Conservation (phyloP, 208 protist genomes). For the Wallacemonas sp. region DNA sequence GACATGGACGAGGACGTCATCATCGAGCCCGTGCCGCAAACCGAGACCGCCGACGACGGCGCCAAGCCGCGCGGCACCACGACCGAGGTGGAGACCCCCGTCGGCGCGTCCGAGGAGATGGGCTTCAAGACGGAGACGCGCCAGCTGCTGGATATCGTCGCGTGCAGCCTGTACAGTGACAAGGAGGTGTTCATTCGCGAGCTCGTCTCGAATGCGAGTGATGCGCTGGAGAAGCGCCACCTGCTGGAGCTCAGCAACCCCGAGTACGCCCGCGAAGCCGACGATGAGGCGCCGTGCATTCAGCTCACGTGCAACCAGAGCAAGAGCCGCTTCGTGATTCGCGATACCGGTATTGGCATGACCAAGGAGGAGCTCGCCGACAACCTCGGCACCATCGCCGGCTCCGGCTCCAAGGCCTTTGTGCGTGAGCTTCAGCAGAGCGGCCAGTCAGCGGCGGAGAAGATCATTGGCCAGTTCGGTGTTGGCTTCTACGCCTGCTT, state of each 20-base stretch:
- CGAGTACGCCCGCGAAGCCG: constrained; percentile 72
- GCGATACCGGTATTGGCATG: constrained; percentile 98
- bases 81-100: constrained; percentile 52
- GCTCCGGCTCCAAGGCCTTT: constrained; percentile 90
- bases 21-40: constrained; percentile 67
- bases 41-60: constrained; percentile 19
- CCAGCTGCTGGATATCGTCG: constrained; percentile 98
- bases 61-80: constrained; percentile 15
- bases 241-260: constrained; percentile 86
- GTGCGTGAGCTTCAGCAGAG: constrained; percentile 82
- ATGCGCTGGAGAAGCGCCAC: constrained; percentile 97
- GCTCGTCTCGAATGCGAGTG: constrained; percentile 97
- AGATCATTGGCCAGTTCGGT: constrained; percentile 97
- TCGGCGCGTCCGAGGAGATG: constrained; percentile 85
- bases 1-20: constrained; percentile 88
- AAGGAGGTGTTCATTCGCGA: constrained; percentile 99
- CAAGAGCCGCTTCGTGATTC: constrained; percentile 90
- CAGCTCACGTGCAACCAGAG: constrained; percentile 91
- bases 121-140: constrained; percentile 98
- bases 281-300: constrained; percentile 84
- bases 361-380: constrained; percentile 94
- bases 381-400: constrained; percentile 96
- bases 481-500: constrained; percentile 98
- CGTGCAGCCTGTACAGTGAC: constrained; percentile 97
- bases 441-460: constrained; percentile 74